Base-by-base conservation (phyloP, 345 rosid genomes). In the Cardamine occulta region DNA sequence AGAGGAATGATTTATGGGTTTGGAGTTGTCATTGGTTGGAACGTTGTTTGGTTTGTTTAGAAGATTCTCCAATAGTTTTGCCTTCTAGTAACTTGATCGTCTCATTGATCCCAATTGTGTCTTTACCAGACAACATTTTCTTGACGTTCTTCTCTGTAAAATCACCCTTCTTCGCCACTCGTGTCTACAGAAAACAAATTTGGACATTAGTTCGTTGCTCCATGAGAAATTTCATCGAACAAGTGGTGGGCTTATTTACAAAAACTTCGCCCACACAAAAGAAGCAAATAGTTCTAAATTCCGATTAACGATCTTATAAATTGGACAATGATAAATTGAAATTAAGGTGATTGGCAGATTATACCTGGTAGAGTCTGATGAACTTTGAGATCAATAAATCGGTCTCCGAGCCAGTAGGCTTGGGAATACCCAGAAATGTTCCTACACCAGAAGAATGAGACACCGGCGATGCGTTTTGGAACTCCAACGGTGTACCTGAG, bases 161-260 rank as follows among this genome's bases (percentile, higher is more conserved):
- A 18, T 70, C 80, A 44, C 80, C 75, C 56, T 76, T 76, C 80
- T 76, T 76, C 23, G 75, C 32, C 80, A 76, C 37, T 0, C 80
- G 80, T 10, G 52, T 28, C 80, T 76, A 63, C 0, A 63, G 28
- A 54, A 44, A 69, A 7, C 47, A 2, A 54, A 28, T 13, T 14
- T 34, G 5, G 31, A 17, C 23, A 56, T 39, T 12, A 59, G 26
- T 34, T 55, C 12, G n/a, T 57, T 18, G 17, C 39, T 40, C 40
- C 11, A 0, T 17, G 56, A 39, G 72, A 3, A 5, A 66, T 61
- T 76, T 53, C 75, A 63, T 76, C 75, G 58, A 76, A 76, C 80
- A 69, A 3, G 55, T 76, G 64, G 80, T 51, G 80, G 6, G 58
- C 80, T 40, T 53, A 7, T 45, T 66, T 2, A 29, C 1, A 53